Percentiles rank a stretch among this genome's conserved stretches.
Conservation (phyloP, 768 basidiomycete species). For the Lentinula lateritia region DNA sequence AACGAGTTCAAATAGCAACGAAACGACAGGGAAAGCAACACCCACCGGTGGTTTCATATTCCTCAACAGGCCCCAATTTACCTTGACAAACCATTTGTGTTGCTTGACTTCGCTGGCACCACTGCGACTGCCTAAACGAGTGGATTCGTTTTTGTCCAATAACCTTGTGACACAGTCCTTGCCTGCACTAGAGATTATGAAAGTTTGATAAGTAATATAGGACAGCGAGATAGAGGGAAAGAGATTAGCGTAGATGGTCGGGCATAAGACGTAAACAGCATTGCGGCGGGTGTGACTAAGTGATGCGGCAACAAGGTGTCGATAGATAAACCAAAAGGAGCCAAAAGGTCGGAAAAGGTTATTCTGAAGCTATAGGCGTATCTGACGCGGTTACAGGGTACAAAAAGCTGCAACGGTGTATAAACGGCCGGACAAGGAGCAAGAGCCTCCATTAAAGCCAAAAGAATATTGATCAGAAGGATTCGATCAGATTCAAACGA, state of each 20-base stretch:
- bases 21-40: constrained; percentile 6
- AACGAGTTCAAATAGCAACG: not conserved
- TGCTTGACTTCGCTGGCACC: constrained; percentile 98
- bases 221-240: not conserved
- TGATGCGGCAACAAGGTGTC: not conserved
- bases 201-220: not conserved
- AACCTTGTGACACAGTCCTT: constrained; percentile 85
- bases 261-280: not conserved
- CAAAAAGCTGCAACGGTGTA: constrained; percentile 1
- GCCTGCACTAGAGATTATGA: constrained; percentile 51
- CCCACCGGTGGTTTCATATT: constrained; percentile 91
- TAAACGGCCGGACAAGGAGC: not conserved
- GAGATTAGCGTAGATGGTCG: not conserved
- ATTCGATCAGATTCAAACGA: not conserved
- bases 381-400: not conserved
- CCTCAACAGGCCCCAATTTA: constrained; percentile 94
- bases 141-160: constrained; percentile 88
- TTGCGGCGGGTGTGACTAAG: constrained; percentile 6
- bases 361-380: not conserved
- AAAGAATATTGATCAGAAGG: constrained; percentile 4
- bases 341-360: not conserved
- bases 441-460: not conserved
- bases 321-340: constrained; percentile 2
- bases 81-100: constrained; percentile 96
- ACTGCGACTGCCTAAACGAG: constrained; percentile 82